phyloP scores from a whole-genome alignment of 2,329 filamentous ascomycete genomes.

The Aspergillus sp. region DNA sequence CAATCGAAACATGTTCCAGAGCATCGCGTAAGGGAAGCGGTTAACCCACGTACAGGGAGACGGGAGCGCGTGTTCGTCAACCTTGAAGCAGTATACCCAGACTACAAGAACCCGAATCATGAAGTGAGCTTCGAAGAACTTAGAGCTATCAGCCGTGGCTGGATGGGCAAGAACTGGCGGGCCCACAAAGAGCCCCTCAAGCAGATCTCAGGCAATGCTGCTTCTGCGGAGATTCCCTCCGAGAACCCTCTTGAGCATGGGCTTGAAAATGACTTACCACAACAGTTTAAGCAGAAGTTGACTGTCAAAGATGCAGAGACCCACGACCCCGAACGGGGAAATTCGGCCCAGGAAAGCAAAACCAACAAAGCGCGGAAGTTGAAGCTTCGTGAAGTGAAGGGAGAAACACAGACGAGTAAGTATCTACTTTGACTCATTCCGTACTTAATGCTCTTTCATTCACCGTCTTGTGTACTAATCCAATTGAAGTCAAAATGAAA shows the following conservation, averaged over 20 bases:
- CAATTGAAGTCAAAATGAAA: slow-evolving; percentile 78
- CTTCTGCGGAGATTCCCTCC: slow-evolving; percentile 21
- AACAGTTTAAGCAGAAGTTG: slow-evolving; percentile 36
- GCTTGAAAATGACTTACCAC: slow-evolving; percentile 29
- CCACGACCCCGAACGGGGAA: slow-evolving; percentile 18
- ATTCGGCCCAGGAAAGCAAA: slow-evolving; percentile 31
- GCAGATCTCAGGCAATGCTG: slow-evolving; percentile 48
- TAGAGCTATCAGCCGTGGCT: slow-evolving; percentile 73
- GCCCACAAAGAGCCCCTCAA: slow-evolving; percentile 55
- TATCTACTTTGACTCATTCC: too few relatives aligned
- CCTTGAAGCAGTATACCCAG: slow-evolving; percentile 81
- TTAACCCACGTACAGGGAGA: slow-evolving; percentile 80
- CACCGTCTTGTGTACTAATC: slow-evolving; percentile 1
- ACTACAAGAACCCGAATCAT: slow-evolving; percentile 66
- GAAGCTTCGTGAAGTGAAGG: slow-evolving; percentile 79
- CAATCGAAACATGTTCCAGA: slow-evolving; percentile 62
- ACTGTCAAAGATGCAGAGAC: slow-evolving; percentile 26
- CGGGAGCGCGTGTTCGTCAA: slow-evolving; percentile 86
- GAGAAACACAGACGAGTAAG: slow-evolving; percentile 87
- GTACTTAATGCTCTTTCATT: neutral
- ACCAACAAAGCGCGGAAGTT: slow-evolving; percentile 63
- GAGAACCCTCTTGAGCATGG: slow-evolving; percentile 21
- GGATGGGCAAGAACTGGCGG: slow-evolving; percentile 58
- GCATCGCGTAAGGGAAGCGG: slow-evolving; percentile 75
- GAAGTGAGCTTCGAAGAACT: slow-evolving; percentile 93